A percentile compares a stretch with the other conserved stretches of the same genome.
Evolutionary conservation across 1,284 basidiomycete species (phyloP).

Genomic region (Trametes pubescens): DNA sequence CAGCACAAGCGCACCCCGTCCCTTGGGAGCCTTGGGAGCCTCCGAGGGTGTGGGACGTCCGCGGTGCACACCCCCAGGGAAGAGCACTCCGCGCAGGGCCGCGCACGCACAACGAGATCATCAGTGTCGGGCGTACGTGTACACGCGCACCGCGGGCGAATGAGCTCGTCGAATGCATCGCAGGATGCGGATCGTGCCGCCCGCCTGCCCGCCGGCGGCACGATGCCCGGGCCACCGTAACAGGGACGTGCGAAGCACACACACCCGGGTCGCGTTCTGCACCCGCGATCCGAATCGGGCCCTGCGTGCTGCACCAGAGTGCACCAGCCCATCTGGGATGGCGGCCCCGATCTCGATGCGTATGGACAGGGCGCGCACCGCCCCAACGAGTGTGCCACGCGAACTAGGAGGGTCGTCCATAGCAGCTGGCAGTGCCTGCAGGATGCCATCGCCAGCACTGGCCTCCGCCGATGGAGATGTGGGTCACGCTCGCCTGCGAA

Average conservation of each 20-base stretch:
- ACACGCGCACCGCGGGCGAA: neutral
- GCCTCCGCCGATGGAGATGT: neutral
- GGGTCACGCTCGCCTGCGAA: neutral
- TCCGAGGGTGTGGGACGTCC: neutral
- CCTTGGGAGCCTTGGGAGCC: neutral
- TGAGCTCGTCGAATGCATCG: conserved; percentile 8
- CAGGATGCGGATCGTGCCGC: conserved; percentile 10
- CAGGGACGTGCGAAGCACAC: conserved; percentile 11
- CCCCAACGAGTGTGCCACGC: neutral
- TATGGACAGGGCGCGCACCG: neutral
- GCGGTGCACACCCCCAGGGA: neutral
- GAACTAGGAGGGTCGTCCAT: neutral
- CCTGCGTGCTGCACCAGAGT: neutral
- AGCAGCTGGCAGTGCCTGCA: too few species aligned
- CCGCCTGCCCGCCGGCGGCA: conserved; percentile 18
- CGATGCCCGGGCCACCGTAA: conserved; percentile 22
- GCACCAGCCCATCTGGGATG: neutral
- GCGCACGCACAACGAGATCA: too few species aligned
- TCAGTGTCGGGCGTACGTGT: neutral
- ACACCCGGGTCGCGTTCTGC: neutral
- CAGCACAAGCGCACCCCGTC: neutral
- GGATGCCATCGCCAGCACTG: too few species aligned
- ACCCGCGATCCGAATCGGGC: conserved; percentile 20
- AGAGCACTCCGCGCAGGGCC: too few species aligned
- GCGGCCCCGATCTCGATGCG: conserved; percentile 21